These are phyloP conservation scores for Odonthalia washingtoniensis DNA, from an alignment of 31 red algal genomes.

Conservation along the genomic window DNA sequence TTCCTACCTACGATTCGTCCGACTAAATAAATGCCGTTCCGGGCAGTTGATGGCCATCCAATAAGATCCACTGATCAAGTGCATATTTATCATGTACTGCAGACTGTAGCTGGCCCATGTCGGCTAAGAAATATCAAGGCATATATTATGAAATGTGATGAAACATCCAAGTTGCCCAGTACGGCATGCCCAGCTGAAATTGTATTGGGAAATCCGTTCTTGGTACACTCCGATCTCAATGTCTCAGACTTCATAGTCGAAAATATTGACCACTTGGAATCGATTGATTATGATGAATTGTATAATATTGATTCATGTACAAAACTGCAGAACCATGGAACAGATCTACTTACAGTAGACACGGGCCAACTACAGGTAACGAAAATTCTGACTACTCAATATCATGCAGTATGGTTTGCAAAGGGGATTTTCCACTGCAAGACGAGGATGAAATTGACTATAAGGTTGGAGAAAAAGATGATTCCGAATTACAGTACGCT, in stretches of 20 bases:
- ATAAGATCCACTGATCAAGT: neutral
- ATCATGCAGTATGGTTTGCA: neutral
- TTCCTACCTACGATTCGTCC: too few species aligned
- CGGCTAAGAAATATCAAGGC: neutral
- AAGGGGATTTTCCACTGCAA: too few species aligned
- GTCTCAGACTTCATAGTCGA: neutral
- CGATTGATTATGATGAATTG: neutral
- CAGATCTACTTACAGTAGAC: slow-evolving; percentile 8
- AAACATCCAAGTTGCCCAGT: neutral
- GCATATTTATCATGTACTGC: neutral
- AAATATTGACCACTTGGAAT: neutral
- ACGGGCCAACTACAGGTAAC: neutral
- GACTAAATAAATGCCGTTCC: neutral
- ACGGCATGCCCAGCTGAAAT: neutral
- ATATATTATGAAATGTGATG: neutral
- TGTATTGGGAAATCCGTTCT: neutral
- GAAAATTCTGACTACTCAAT: too few species aligned
- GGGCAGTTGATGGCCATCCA: neutral
- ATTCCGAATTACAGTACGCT: too few species aligned
- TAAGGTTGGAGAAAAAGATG: neutral
- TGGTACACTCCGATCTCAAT: neutral
- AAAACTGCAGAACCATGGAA: slow-evolving; percentile 46
- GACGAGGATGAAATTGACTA: slow-evolving; percentile 18
- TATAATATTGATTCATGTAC: neutral
- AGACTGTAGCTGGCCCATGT: neutral